Evolutionary conservation across 371 early-diverging fungal species (phyloP), one percentile per base, ranked within the genome.

Genomic region (Dichotomocladium elegans): DNA sequence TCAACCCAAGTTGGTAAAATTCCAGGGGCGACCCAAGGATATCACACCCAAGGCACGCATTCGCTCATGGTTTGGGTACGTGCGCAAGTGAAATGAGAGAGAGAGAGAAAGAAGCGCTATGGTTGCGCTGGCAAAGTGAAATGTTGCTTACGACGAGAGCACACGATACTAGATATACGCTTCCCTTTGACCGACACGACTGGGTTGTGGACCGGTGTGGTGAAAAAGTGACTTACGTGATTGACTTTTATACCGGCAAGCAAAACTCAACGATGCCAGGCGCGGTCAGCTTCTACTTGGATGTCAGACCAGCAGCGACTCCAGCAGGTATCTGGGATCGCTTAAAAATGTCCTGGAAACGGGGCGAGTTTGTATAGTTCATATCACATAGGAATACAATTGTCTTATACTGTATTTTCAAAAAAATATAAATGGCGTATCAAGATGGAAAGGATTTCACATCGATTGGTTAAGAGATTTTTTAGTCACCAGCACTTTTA

Each of bases 201-300:
- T 98, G 98, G 98, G 86, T 86, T 1, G 87, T 98, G 4, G 95
- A 96, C 68, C 80, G 98, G 22, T 94, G 95, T 58, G 98, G 98
- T 5, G 87, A 85, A 61, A 77, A 81, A 12, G 92, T 96, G 11
- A 82, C 89, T 1, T 98, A 98, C 61, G 85, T 98, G 2, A 95
- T 98, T 53, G 98, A 98, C 58, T 98, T 91, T 66, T 98, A 98
- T 60, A 68, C 85, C 24, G 91, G 90, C 31, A 83, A 81, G 40
- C 74, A 75, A 14, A 81, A 84, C 31, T 79, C 83, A 7, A 66
- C 61, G 24, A 71, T 69, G 30, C 86, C 86, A 1, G 70, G 75
- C 19, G 67, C 81, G 0, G 71, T 84, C 2, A 80, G 89, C 33
- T 93, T 95, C 60, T 91, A 87, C 57, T 72, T 94, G 49, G 96